These are phyloP conservation scores for Hypoxylon sp. DNA, from an alignment of 2,329 filamentous ascomycete genomes.

Conservation along the genomic window DNA sequence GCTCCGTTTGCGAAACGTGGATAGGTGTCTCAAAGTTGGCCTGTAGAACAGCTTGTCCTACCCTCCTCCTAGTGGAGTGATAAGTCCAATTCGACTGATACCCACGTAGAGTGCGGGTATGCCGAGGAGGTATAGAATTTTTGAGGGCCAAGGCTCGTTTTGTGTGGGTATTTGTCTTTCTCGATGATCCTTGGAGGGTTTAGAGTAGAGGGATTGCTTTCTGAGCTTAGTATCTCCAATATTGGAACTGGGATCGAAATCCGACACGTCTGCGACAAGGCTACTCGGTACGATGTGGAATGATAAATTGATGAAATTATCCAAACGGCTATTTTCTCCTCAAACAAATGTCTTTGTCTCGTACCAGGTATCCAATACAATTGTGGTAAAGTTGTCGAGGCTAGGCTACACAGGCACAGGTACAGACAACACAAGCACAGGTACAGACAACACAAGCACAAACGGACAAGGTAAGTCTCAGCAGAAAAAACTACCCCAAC, in stretches of 20 bases:
- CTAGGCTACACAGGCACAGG: neutral
- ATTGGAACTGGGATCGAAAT: slow-evolving; percentile 27
- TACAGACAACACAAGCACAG: slow-evolving; percentile 32
- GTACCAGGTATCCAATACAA: slow-evolving; percentile 9
- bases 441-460: slow-evolving; percentile 17
- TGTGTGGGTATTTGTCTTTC: slow-evolving; percentile 27
- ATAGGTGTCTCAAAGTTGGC: slow-evolving; percentile 38
- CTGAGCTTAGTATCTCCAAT: slow-evolving; percentile 31
- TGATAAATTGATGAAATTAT: slow-evolving; percentile 17
- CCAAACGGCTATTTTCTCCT: slow-evolving; percentile 13
- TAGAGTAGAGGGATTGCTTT: slow-evolving; percentile 17
- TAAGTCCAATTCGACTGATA: slow-evolving; percentile 18
- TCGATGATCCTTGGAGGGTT: slow-evolving; percentile 30
- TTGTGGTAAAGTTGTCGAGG: slow-evolving; percentile 17
- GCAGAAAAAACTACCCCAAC: slow-evolving; percentile 1
- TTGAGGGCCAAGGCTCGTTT: slow-evolving; percentile 17
- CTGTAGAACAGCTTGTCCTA: slow-evolving; percentile 36
- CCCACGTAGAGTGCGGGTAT: slow-evolving; percentile 12
- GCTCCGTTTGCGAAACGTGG: slow-evolving; percentile 37
- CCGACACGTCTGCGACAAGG: slow-evolving; percentile 30
- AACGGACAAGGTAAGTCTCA: slow-evolving; percentile 2
- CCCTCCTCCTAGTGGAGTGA: slow-evolving; percentile 23
- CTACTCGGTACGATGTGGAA: slow-evolving; percentile 16
- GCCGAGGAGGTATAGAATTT: slow-evolving; percentile 6
- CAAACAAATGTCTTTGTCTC: slow-evolving; percentile 4